These are phyloP conservation scores for Neurospora africana DNA, from an alignment of 495 filamentous ascomycete species.

Conservation along the genomic window DNA sequence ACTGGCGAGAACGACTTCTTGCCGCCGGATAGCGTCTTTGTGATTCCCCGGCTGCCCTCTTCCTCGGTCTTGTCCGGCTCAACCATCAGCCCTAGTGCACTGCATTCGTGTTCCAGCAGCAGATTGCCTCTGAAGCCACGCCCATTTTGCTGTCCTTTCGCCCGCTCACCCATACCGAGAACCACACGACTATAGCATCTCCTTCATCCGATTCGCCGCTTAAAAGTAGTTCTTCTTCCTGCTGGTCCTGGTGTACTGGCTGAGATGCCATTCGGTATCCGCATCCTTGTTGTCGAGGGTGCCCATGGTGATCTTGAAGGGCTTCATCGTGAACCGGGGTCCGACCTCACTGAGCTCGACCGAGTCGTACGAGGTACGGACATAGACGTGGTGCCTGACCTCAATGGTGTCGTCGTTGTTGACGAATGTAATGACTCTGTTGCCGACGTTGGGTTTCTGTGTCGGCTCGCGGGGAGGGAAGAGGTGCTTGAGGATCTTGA, in stretches of 20 bases:
- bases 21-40: conserved; percentile 86
- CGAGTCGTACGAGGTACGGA: conserved; percentile 69
- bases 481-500: conserved; percentile 87
- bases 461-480: conserved; percentile 80
- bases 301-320: conserved; percentile 90
- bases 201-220: conserved; percentile 9
- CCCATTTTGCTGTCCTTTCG: neutral
- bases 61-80: conserved; percentile 65
- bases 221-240: conserved; percentile 89
- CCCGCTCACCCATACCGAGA: neutral
- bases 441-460: conserved; percentile 63
- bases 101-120: conserved; percentile 59
- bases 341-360: conserved; percentile 94
- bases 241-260: conserved; percentile 86
- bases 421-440: conserved; percentile 83
- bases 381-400: conserved; percentile 41
- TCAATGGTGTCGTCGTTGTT: conserved; percentile 94
- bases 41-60: conserved; percentile 53
- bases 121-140: conserved; percentile 81
- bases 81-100: conserved; percentile 66
- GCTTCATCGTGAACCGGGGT: conserved; percentile 89
- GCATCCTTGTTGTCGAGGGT: conserved; percentile 90
- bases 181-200: neutral
- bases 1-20: conserved; percentile 96
- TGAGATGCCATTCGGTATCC: conserved; percentile 93